Evolutionary conservation across 2,329 filamentous ascomycete species (phyloP).

Genomic region (Aspergillus chevalieri): DNA sequence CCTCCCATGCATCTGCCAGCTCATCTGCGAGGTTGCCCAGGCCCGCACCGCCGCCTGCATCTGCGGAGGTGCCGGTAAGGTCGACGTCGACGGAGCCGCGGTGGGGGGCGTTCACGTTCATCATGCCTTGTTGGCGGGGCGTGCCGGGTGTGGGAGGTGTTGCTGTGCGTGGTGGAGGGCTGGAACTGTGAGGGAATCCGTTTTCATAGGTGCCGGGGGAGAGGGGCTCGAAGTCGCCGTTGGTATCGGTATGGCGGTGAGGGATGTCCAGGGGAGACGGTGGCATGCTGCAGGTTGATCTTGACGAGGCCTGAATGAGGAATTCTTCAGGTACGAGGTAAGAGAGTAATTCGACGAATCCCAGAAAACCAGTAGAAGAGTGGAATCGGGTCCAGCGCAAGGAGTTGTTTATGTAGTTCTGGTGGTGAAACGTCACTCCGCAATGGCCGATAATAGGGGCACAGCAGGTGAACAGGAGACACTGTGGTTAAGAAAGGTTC

Average conservation of each 20-base stretch:
- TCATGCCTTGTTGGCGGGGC: conserved; percentile 31
- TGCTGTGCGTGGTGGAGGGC: conserved; percentile 31
- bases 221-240: conserved; percentile 31
- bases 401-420: neutral
- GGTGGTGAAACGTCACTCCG: neutral
- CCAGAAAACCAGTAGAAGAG: neutral
- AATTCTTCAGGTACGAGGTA: neutral
- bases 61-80: conserved; percentile 24
- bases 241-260: conserved; percentile 32
- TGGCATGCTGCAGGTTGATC: conserved; percentile 14
- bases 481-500: neutral
- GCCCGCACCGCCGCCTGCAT: conserved; percentile 37
- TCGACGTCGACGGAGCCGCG: conserved; percentile 37
- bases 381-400: neutral
- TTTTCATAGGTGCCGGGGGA: conserved; percentile 29
- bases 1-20: conserved; percentile 55
- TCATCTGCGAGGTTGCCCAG: conserved; percentile 60
- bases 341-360: neutral
- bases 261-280: conserved; percentile 31
- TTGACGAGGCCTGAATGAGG: neutral
- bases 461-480: neutral
- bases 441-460: neutral
- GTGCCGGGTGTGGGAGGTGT: conserved; percentile 34
- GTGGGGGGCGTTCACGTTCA: conserved; percentile 28
- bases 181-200: conserved; percentile 23